Percentiles rank a stretch among this genome's conserved stretches.
Evolutionary conservation across 2,329 filamentous ascomycete species (phyloP).

Genomic region (Sporothrix mexicana): DNA sequence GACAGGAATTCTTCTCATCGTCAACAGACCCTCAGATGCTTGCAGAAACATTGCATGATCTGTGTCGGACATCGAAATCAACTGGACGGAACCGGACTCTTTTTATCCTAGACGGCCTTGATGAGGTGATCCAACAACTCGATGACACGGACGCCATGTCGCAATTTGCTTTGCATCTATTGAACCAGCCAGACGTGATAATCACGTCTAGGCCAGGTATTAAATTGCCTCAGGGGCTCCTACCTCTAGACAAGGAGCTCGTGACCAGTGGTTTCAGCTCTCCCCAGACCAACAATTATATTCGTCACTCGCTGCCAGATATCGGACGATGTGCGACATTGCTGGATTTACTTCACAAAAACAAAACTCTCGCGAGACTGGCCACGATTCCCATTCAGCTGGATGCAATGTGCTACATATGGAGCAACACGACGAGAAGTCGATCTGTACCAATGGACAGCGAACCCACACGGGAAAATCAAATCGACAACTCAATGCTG

Average conservation of each 20-base stretch:
- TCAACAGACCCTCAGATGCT: background rate
- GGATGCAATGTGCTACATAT: background rate
- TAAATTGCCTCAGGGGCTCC: background rate
- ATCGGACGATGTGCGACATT: background rate
- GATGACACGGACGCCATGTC: constrained; percentile 37
- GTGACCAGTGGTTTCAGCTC: background rate
- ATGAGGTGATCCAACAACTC: constrained; percentile 46
- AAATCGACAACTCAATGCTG: too few relatives aligned
- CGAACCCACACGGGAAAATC: too few relatives aligned
- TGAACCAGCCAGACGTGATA: constrained; percentile 47
- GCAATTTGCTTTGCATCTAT: constrained; percentile 42
- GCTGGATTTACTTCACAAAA: background rate
- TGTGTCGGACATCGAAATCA: background rate
- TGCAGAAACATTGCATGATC: background rate
- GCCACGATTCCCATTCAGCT: background rate
- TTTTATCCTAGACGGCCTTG: constrained; percentile 52
- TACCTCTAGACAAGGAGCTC: background rate
- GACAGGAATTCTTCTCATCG: background rate
- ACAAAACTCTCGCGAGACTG: background rate
- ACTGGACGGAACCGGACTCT: constrained; percentile 40
- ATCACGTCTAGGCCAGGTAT: constrained; percentile 42
- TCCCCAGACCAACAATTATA: background rate
- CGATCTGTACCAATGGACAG: too few relatives aligned
- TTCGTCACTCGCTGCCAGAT: background rate
- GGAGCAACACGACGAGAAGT: background rate